Conservation (phyloP, 148 eudicot genomes). For the Heliosperma pusillum region DNA sequence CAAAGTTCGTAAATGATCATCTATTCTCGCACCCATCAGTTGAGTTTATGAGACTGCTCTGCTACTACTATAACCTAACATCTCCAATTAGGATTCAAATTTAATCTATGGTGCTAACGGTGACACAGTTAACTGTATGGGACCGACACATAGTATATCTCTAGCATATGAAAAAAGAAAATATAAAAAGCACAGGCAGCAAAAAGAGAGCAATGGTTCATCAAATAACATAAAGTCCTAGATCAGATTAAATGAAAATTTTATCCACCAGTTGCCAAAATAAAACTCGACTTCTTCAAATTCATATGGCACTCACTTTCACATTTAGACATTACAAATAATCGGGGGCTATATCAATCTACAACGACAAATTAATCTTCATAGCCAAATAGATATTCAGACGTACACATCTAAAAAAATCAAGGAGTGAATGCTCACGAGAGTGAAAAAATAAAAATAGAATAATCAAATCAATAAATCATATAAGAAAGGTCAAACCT, state of each 20-base stretch:
- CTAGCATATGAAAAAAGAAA: neutral
- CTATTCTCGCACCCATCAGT: too few relatives aligned
- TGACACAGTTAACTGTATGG: too few relatives aligned
- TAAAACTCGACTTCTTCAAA: neutral
- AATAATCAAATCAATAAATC: neutral
- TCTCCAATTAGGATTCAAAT: too few relatives aligned
- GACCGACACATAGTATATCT: neutral
- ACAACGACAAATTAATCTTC: neutral
- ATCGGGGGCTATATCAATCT: too few relatives aligned
- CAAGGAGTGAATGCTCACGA: neutral
- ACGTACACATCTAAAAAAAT: neutral
- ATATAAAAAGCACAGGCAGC: neutral
- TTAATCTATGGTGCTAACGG: too few relatives aligned
- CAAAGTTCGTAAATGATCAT: neutral
- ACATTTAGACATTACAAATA: neutral
- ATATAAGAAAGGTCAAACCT: conserved; percentile 32
- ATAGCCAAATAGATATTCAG: neutral
- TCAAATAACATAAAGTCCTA: neutral
- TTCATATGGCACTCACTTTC: neutral
- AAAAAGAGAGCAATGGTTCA: neutral
- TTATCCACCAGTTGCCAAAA: neutral
- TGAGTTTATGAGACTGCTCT: too few relatives aligned
- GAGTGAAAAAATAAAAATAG: neutral
- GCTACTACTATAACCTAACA: too few relatives aligned
- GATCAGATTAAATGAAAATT: neutral